Evolutionary conservation across 208 protist genomes (phyloP), one percentile per base, ranked within the genome.

Genomic region (Eutreptiella sp.): DNA sequence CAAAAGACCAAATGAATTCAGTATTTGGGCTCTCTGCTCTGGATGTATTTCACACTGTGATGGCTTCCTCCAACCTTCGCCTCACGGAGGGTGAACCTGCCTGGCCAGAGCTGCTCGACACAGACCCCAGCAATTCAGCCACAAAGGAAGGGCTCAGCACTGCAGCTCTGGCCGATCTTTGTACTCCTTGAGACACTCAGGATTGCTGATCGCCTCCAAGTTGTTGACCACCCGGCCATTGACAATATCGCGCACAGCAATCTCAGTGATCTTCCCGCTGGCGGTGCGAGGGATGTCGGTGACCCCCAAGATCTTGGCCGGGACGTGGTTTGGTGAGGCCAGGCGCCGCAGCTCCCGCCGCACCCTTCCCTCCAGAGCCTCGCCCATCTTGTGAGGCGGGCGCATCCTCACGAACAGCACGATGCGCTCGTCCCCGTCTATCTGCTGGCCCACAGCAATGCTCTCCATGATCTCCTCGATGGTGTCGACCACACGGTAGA

Each of bases 401-500:
- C 3, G 19, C 4, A 57, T 1, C 50, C n/a, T 57, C 26, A 57
- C 50, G 36, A 57, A 57, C 26, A 57, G 32, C 14, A 57, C 11
- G 4, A 57, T 19, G 19, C 50, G 50, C 50, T 34, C 50, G 29
- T 57, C 50, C 1, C 11, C 4, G 26, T 3, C 31, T 3, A 48
- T 1, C 2, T 43, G 14, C 29, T 57, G 29, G 14, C 35, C 50
- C 5, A 57, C 23, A 3, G 41, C 50, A 3, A 57, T 16, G 26
- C 31, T 2, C n/a, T 57, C 50, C 1, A n/a, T 33, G 50, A 57
- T 21, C 4, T 21, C 50, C 4, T 1, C 14, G 31, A 57, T 28
- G 26, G 2, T 16, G 3, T 57, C 50, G 19, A 45, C 11, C 3
- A 57, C 19, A 14, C n/a, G 2, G 31, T 57, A 57, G 2, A 57